Base-by-base conservation (phyloP, 345 rosid genomes). In the Triadica sebifera region DNA sequence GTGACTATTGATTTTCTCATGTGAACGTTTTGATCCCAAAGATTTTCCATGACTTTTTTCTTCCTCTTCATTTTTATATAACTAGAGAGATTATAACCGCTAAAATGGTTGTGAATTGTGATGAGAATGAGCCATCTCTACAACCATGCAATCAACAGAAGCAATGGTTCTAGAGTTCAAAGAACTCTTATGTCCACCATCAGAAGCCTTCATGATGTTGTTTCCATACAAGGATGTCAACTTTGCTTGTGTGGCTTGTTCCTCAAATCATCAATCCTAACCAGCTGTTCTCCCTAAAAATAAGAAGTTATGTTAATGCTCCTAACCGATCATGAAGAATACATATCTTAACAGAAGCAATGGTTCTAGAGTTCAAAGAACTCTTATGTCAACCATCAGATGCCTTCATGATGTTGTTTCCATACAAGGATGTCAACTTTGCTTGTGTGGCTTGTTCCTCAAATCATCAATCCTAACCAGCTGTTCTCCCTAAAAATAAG, bases 211-310 rank as follows among this genome's bases (percentile, higher is more conserved):
- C 43, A 67, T 66, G 53, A 89, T 81, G 81, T 79, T 85, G 82
- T 80, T 85, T 75, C 96, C 99, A 81, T 90, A 90, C 79, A 90
- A 72, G 78, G 98, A 91, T 38, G 89, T 79, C 81, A 93, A 81
- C 76, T 83, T 91, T 67, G 86, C 86, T 77, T 89, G 94, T 63
- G 78, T 81, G 85, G 69, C 85, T 80, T 86, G 82, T 77, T 50
- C 74, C 79, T 77, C 4, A 78, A 59, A 51, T 86, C 89, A 24
- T 72, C 82, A 76, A 75, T 77, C 63, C 63, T 70, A 53, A 76
- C 85, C 73, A 69, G 20, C 62, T 63, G 84, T 46, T 84, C 91
- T 71, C 80, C 89, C 97, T 94, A 90, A 72, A 39, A 85, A 77
- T 45, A 74, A 62, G 69, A 64, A 67, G 19, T 8, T 25, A 13